phyloP scores from a whole-genome alignment of 345 rosid species.

The Hypericum androsaemum region DNA sequence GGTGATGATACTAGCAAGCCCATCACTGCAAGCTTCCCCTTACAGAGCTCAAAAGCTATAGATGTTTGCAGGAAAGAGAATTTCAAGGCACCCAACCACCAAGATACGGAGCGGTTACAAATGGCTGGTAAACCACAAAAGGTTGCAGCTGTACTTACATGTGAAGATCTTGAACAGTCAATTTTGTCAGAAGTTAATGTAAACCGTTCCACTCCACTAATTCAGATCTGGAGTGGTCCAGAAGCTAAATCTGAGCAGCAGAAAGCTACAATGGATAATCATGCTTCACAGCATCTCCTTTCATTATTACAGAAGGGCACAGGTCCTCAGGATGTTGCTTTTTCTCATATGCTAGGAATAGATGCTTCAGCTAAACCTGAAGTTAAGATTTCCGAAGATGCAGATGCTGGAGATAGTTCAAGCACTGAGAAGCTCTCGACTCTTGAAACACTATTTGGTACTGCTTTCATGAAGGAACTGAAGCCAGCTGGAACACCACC shows the following conservation, averaged over 20 bases:
- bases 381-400: constrained; percentile 27
- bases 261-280: constrained; percentile 39
- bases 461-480: constrained; percentile 90
- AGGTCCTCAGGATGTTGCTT: constrained; percentile 19
- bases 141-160: constrained; percentile 71
- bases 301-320: constrained; percentile 62
- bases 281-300: constrained; percentile 83
- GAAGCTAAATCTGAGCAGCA: constrained; percentile 32
- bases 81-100: constrained; percentile 13
- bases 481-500: constrained; percentile 61
- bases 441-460: constrained; percentile 88
- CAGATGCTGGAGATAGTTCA: constrained; percentile 23
- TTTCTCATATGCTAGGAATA: constrained; percentile 24
- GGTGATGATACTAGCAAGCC: constrained; percentile 30
- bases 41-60: constrained; percentile 28
- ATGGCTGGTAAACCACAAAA: constrained; percentile 24
- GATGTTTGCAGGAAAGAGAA: constrained; percentile 22
- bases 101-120: constrained; percentile 21
- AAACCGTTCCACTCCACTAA: constrained; percentile 28
- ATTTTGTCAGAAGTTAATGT: constrained; percentile 60
- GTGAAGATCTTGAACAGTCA: constrained; percentile 97
- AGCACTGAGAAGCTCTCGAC: constrained; percentile 52
- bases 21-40: constrained; percentile 20
- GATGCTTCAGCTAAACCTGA: constrained; percentile 14
- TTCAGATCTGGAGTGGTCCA: constrained; percentile 24